phyloP scores from a whole-genome alignment of 2,329 filamentous ascomycete genomes.

The Myrmaecium sp. region DNA sequence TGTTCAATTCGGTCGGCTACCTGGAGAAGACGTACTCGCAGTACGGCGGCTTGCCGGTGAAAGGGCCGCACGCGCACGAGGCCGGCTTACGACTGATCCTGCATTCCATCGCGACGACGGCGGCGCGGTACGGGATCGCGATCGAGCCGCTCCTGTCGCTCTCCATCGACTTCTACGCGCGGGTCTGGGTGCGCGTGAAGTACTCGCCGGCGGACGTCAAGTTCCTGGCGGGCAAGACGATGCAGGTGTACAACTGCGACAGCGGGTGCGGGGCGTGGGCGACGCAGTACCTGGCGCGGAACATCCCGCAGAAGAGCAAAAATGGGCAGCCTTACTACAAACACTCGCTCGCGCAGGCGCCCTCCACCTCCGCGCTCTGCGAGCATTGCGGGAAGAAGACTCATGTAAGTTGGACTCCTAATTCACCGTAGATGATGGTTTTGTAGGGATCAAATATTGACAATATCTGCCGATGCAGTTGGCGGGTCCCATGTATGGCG shows the following conservation, averaged over 20 bases:
- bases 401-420: slow-evolving; percentile 34
- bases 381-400: slow-evolving; percentile 73
- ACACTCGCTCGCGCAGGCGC: slow-evolving; percentile 55
- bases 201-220: slow-evolving; percentile 77
- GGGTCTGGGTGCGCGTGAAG: slow-evolving; percentile 70
- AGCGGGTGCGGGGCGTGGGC: slow-evolving; percentile 82
- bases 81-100: slow-evolving; percentile 75
- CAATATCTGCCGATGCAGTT: slow-evolving; percentile 23
- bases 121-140: slow-evolving; percentile 68
- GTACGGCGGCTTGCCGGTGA: slow-evolving; percentile 82
- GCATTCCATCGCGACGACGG: slow-evolving; percentile 62
- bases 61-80: slow-evolving; percentile 76
- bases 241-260: slow-evolving; percentile 87
- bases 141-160: slow-evolving; percentile 85
- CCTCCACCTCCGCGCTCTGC: slow-evolving; percentile 49
- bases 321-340: slow-evolving; percentile 57
- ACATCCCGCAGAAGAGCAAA: slow-evolving; percentile 50
- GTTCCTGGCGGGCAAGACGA: slow-evolving; percentile 75
- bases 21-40: slow-evolving; percentile 83
- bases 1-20: slow-evolving; percentile 89
- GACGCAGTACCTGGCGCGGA: slow-evolving; percentile 60
- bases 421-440: not conserved
- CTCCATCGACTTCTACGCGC: slow-evolving; percentile 88
- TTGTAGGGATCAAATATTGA: too few relatives aligned
- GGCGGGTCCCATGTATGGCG: slow-evolving; percentile 87